phyloP scores from a whole-genome alignment of 495 filamentous ascomycete species.

The Podospora australis region DNA sequence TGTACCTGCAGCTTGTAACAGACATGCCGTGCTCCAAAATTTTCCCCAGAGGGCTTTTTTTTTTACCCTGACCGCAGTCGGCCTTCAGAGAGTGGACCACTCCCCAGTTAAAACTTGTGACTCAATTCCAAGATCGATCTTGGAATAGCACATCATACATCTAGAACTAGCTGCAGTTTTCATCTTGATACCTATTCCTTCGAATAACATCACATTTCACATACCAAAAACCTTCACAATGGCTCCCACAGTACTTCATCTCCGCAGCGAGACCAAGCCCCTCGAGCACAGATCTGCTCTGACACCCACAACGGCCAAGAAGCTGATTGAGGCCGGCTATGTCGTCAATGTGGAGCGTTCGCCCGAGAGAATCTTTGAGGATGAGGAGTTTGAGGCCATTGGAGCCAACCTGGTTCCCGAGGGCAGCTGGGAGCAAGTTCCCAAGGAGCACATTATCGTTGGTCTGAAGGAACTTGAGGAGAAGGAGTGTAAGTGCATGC shows the following conservation, averaged over 20 bases:
- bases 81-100: not conserved
- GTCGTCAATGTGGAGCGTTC: conserved; percentile 76
- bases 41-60: conserved; percentile 12
- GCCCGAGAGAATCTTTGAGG: conserved; percentile 76
- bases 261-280: conserved; percentile 47
- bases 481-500: conserved; percentile 54
- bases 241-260: conserved; percentile 38
- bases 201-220: not conserved
- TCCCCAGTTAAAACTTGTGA: conserved; percentile 5
- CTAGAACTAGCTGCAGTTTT: too few species aligned
- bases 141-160: not conserved
- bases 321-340: conserved; percentile 78
- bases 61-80: conserved; percentile 14
- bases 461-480: conserved; percentile 93
- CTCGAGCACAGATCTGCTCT: conserved; percentile 52
- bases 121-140: conserved; percentile 7
- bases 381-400: conserved; percentile 54
- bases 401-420: conserved; percentile 75
- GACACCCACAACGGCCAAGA: conserved; percentile 60
- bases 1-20: conserved; percentile 5
- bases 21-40: conserved; percentile 5
- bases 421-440: conserved; percentile 70
- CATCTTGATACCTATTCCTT: not conserved
- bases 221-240: conserved; percentile 14
- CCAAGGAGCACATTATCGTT: conserved; percentile 74